These are phyloP conservation scores for Aegilops tauschii DNA, from an alignment of 176 grass and related monocot genomes.

Conservation along the genomic window DNA sequence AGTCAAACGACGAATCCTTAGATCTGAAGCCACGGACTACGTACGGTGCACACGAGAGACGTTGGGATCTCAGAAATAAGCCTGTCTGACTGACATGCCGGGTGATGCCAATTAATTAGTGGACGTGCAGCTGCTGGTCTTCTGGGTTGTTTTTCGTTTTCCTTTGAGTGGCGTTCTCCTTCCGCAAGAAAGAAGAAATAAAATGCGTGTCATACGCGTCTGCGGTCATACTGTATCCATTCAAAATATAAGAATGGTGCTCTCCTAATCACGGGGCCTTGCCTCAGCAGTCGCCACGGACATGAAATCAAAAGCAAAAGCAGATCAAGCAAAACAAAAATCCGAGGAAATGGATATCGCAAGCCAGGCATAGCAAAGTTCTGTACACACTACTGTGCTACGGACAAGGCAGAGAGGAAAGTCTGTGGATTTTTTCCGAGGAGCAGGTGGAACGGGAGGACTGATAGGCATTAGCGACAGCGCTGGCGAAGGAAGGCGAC, in stretches of 20 bases:
- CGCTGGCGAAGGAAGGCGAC: not conserved
- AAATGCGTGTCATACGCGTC: too few species aligned
- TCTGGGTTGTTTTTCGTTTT: not conserved
- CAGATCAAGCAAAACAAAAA: too few species aligned
- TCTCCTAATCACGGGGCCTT: too few species aligned
- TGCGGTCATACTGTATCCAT: too few species aligned
- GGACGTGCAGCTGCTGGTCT: not conserved
- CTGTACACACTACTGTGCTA: not conserved
- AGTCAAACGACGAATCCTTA: not conserved
- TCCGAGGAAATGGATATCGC: too few species aligned
- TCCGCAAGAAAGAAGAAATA: not conserved
- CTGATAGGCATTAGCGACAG: too few species aligned
- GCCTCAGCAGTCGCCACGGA: too few species aligned
- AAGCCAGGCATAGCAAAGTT: not conserved
- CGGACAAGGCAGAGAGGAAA: not conserved
- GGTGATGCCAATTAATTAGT: not conserved
- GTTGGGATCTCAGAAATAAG: slow-evolving; percentile 2
- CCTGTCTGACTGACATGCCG: not conserved
- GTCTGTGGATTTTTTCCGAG: not conserved
- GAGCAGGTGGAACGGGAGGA: slow-evolving; percentile 15
- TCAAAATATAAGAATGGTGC: too few species aligned
- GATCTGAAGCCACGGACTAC: not conserved
- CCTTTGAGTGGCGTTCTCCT: not conserved
- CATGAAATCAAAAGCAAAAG: too few species aligned
- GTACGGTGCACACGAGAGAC: not conserved